Percentiles rank a stretch among this genome's conserved stretches.
These are phyloP conservation scores for Penicillium cosmopolitanum DNA, from an alignment of 495 filamentous ascomycete genomes.

Conservation along the genomic window DNA sequence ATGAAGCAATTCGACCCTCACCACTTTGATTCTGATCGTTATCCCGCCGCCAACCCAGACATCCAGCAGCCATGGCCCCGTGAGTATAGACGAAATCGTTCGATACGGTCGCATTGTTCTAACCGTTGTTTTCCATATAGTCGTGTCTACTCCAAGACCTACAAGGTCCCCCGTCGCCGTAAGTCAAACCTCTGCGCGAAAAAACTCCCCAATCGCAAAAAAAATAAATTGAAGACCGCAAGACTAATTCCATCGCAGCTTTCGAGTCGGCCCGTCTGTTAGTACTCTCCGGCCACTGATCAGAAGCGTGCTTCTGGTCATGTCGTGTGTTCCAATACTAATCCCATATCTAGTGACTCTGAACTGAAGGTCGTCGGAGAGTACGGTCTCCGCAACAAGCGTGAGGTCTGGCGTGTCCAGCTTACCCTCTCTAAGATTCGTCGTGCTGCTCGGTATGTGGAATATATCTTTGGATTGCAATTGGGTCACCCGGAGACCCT, in stretches of 20 bases:
- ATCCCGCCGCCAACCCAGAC: constrained; percentile 41
- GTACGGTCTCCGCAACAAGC: constrained; percentile 99
- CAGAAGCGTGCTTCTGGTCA: constrained; percentile 96
- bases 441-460: constrained; percentile 96
- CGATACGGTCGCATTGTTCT: constrained; percentile 32
- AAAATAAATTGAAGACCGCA: constrained; percentile 2
- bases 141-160: constrained; percentile 94
- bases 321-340: constrained; percentile 69
- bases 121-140: constrained; percentile 37
- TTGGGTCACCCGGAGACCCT: neutral
- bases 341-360: constrained; percentile 76
- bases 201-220: neutral
- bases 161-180: constrained; percentile 85
- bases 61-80: constrained; percentile 57
- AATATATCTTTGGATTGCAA: constrained; percentile 1
- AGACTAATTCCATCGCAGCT: constrained; percentile 53
- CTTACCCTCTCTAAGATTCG: constrained; percentile 99
- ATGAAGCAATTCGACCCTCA: constrained; percentile 6
- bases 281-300: constrained; percentile 95
- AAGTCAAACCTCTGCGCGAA: constrained; percentile 37
- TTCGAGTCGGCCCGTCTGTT: constrained; percentile 99
- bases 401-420: constrained; percentile 99
- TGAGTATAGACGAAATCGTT: constrained; percentile 39
- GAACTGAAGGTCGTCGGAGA: constrained; percentile 99
- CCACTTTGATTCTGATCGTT: constrained; percentile 12